A percentile compares a stretch with the other conserved stretches of the same genome.
Conservation (phyloP, 306 rosid genomes). For the Cicer cuneatum region DNA sequence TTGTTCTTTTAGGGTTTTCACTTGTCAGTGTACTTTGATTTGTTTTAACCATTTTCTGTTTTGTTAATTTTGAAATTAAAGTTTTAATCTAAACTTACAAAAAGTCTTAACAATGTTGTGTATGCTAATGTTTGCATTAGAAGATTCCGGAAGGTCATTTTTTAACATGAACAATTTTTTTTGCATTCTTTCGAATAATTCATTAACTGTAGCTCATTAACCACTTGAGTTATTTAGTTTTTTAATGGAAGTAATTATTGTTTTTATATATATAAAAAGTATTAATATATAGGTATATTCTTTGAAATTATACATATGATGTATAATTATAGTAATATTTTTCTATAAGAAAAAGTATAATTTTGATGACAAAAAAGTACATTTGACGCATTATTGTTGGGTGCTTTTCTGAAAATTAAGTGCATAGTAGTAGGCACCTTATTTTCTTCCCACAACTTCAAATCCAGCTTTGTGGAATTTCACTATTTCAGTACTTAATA, state of each 20-base stretch:
- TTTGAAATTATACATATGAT: constrained; percentile 15
- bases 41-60: neutral
- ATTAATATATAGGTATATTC: neutral
- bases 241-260: no score
- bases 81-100: neutral
- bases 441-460: neutral
- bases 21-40: neutral
- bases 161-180: constrained; percentile 18
- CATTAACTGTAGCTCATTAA: no score
- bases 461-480: constrained; percentile 1
- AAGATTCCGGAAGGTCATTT: constrained; percentile 13
- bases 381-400: constrained; percentile 21
- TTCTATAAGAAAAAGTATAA: neutral
- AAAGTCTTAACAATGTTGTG: neutral
- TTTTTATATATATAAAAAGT: neutral
- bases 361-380: constrained; percentile 31
- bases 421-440: neutral
- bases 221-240: no score
- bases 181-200: neutral
- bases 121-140: neutral
- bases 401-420: constrained; percentile 29
- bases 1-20: neutral
- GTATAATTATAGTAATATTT: constrained; percentile 4
- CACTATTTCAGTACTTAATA: constrained; percentile 1
- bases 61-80: neutral